Base-by-base conservation (phyloP, 495 filamentous ascomycete species). In the Penicillium nucicola region DNA sequence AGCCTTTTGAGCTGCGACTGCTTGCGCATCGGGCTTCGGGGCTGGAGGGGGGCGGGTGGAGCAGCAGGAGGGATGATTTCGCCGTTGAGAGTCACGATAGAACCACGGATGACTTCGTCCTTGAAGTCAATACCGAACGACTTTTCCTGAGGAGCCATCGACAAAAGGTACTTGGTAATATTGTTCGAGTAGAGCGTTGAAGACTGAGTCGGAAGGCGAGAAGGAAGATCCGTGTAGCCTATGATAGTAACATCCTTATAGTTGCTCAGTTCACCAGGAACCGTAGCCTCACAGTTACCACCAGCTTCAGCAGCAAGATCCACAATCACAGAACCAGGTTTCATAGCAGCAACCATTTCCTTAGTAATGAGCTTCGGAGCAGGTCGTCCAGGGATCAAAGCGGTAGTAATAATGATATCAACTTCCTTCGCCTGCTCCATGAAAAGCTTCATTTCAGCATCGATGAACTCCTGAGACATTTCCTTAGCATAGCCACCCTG, bases 401-500 rank as follows among this genome's bases (percentile, higher is more conserved):
- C 88, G 1, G 88, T 92, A 3, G 88, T 91, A 66, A 92, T 85
- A 38, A 92, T 83, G 45, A 92, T 92, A 61, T 92, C 88, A n/a
- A 91, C 87, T 35, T 48, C 88, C 13, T 77, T 78, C 47, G 84
- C 85, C 61, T 91, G 88, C 57, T 90, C 84, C 58, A 85, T 82
- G 58, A 92, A 92, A 20, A 92, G 75, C 64, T 86, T 89, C 88
- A 90, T 91, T 61, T 92, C 88, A 7, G 88, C 88, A 50, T 87
- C 88, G 61, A 89, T 88, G 63, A 92, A 92, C 62, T 90, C 88
- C 55, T 88, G 87, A 44, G 87, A 90, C 88, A 92, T 92, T 60
- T 88, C 86, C 56, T 92, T 92, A 31, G 85, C 87, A 51, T 92
- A 92, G 10, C 88, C 88, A 17, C 88, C 88, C 13, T 84, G 78